phyloP scores from a whole-genome alignment of 352 stramenopile species.

The Plasmopara muralis region DNA sequence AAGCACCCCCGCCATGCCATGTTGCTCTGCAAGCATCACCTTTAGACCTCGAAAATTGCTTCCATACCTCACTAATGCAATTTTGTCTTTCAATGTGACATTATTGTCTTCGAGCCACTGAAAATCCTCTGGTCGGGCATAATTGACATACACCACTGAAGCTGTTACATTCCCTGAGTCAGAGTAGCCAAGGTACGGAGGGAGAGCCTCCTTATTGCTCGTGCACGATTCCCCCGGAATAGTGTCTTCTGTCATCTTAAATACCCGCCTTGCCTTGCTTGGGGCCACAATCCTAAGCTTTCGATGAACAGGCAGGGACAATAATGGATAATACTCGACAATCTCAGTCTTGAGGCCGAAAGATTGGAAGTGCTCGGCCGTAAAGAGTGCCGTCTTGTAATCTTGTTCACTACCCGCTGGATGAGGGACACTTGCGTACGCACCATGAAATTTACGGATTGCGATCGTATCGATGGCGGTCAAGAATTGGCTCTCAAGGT shows the following conservation, averaged over 20 bases:
- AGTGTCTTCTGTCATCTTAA: constrained; percentile 52
- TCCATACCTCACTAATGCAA: constrained; percentile 84
- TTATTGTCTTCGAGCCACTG: constrained; percentile 57
- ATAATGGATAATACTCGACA: constrained; percentile 54
- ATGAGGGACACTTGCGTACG: constrained; percentile 39
- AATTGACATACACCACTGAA: constrained; percentile 85
- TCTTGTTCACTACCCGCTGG: constrained; percentile 39
- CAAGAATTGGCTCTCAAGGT: constrained; percentile 19
- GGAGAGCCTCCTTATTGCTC: constrained; percentile 45
- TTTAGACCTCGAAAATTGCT: constrained; percentile 70
- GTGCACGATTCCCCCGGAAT: constrained; percentile 63
- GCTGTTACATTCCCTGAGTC: constrained; percentile 66
- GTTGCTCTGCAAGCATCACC: constrained; percentile 76
- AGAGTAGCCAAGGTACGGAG: constrained; percentile 79
- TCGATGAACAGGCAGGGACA: constrained; percentile 57
- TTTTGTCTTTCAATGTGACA: constrained; percentile 68
- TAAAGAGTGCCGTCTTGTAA: constrained; percentile 58
- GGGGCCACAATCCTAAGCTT: constrained; percentile 44
- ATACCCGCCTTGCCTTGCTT: constrained; percentile 13
- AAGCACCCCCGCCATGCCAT: constrained; percentile 66
- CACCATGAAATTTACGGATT: constrained; percentile 23
- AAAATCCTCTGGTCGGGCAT: constrained; percentile 77
- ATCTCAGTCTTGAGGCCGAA: constrained; percentile 62
- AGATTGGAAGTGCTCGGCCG: constrained; percentile 41
- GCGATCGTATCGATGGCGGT: constrained; percentile 18